phyloP scores from a whole-genome alignment of 2,329 filamentous ascomycete species.

The Beauveria brongniartii region DNA sequence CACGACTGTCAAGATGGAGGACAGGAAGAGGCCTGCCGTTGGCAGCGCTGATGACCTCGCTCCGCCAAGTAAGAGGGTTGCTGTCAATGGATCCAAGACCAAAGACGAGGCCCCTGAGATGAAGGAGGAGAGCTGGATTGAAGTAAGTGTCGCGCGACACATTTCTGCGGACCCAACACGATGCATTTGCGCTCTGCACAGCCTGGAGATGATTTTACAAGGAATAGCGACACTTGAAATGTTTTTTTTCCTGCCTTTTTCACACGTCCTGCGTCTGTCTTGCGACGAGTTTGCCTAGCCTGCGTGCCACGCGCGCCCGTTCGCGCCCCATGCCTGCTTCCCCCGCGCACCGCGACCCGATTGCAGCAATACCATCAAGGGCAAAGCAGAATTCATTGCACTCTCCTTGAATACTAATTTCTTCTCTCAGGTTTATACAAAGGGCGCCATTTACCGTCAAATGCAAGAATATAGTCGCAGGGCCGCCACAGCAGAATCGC shows the following conservation, averaged over 20 bases:
- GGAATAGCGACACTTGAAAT: neutral
- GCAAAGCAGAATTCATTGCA: neutral
- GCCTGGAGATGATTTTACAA: neutral
- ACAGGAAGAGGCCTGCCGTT: constrained; percentile 91
- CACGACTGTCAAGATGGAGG: constrained; percentile 93
- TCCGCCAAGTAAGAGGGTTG: constrained; percentile 86
- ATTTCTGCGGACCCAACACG: constrained; percentile 12
- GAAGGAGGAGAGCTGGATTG: constrained; percentile 55
- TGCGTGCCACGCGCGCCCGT: neutral
- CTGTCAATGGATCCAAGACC: constrained; percentile 66
- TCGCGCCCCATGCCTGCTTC: neutral
- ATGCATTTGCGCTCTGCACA: neutral
- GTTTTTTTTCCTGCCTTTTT: neutral
- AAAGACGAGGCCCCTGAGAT: constrained; percentile 48
- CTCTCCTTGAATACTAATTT: constrained; percentile 11
- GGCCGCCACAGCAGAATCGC: constrained; percentile 70
- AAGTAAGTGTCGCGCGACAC: constrained; percentile 48
- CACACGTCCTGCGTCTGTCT: neutral
- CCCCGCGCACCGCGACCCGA: neutral
- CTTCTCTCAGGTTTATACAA: constrained; percentile 38
- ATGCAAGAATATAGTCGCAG: constrained; percentile 98
- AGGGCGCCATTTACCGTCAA: constrained; percentile 93
- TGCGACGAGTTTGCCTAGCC: neutral
- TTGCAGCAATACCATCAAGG: neutral
- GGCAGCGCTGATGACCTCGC: constrained; percentile 73